Evolutionary conservation across 192 early-diverging fungal genomes (phyloP), one percentile per base, ranked within the genome.

Genomic region (Podila minutissima): DNA sequence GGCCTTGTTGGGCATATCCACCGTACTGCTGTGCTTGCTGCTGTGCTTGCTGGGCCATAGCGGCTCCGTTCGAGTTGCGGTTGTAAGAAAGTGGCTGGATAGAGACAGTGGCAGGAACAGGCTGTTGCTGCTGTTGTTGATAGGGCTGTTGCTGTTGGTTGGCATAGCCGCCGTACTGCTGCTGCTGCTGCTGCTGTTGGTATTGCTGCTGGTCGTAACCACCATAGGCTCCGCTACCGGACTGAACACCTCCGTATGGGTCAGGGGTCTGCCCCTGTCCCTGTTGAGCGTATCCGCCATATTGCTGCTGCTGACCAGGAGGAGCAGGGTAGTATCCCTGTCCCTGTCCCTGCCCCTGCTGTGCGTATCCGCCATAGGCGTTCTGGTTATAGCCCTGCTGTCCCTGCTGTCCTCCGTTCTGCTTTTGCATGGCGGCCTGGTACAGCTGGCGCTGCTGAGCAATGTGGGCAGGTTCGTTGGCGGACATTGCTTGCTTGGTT

Each of bases 371-470:
- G 22, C 65, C 66, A 32, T 62, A 67, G 10, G 5, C 51, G 53
- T 20, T 35, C 48, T 62, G 69, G 48, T 29, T 38, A 19, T 71
- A 71, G 32, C 48, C 60, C 29, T 53, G 62, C n/a, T 59, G 66
- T 24, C 59, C 61, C 26, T 74, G 74, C 33, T 69, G 67, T 19
- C 74, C 74, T 31, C 58, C 75, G 22, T 79, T 79, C 70, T 79
- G 76, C 66, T 79, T 79, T 35, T 79, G 70, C 64, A 79, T 48
- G 13, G 76, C 76, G 41, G 76, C 76, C 38, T 72, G 76, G 76
- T 79, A 79, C 22, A 72, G 70, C 65, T 71, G 76, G 51, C 71
- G 76, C 65, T 79, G 76, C 55, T 79, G 76, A 29, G 76, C 76
- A 59, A 79, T 79, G 70, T 79, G 76, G 26, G 76, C 76, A 4